A percentile compares a stretch with the other conserved stretches of the same genome.
phyloP scores from a whole-genome alignment of 2,329 filamentous ascomycete species.

The Trichoderma koningii region DNA sequence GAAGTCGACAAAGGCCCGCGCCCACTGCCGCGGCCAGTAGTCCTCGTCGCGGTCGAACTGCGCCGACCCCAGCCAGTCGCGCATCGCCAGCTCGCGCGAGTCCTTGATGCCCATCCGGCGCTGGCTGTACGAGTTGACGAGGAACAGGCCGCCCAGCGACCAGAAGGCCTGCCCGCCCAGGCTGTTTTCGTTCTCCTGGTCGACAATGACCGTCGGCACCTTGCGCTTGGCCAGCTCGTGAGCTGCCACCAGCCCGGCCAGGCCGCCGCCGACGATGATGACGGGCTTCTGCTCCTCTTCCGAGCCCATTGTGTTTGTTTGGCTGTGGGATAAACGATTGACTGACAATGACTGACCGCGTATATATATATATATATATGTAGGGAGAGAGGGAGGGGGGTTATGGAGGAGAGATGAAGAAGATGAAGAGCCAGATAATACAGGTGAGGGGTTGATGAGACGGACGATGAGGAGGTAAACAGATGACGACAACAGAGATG shows the following conservation, averaged over 20 bases:
- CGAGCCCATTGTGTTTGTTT: constrained; percentile 30
- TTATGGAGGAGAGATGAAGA: not conserved
- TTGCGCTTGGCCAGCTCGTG: constrained; percentile 56
- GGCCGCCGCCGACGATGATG: constrained; percentile 58
- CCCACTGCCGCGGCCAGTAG: constrained; percentile 61
- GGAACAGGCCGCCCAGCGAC: constrained; percentile 64
- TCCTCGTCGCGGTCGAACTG: constrained; percentile 62
- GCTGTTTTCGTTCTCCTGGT: constrained; percentile 59
- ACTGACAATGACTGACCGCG: too few species aligned
- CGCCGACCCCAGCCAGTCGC: constrained; percentile 61
- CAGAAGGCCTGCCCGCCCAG: constrained; percentile 65
- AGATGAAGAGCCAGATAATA: not conserved
- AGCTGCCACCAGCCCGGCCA: constrained; percentile 62
- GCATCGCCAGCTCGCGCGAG: constrained; percentile 57
- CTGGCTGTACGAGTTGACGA: constrained; percentile 59
- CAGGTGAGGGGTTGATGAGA: too few species aligned
- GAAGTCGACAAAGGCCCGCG: constrained; percentile 65
- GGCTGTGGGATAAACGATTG: too few species aligned
- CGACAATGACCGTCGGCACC: constrained; percentile 55
- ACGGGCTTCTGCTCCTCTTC: constrained; percentile 41
- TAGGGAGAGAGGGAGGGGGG: not conserved
- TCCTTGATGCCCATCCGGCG: constrained; percentile 61
- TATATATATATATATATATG: not conserved
- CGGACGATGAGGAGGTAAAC: too few species aligned
- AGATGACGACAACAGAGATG: too few species aligned